Percentiles rank a stretch among this genome's conserved stretches.
These are phyloP conservation scores for Beauveria pseudobassiana DNA, from an alignment of 2,329 filamentous ascomycete genomes.

Conservation along the genomic window DNA sequence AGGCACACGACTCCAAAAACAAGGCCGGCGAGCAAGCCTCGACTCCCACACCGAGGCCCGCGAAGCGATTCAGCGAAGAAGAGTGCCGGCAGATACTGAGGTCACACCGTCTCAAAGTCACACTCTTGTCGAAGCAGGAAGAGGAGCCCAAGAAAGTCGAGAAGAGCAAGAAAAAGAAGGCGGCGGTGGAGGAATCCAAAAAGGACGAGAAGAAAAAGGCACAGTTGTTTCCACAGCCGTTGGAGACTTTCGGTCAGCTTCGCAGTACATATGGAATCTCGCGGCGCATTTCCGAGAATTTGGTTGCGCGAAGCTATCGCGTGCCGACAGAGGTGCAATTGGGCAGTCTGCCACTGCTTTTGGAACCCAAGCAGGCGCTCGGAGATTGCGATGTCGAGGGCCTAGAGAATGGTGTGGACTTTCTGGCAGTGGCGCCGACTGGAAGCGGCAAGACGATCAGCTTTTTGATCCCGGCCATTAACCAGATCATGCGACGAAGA, in stretches of 20 bases:
- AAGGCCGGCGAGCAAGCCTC: constrained; percentile 15
- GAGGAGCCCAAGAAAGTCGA: constrained; percentile 42
- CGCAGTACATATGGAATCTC: constrained; percentile 66
- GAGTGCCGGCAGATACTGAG: constrained; percentile 68
- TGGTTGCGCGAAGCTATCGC: constrained; percentile 75
- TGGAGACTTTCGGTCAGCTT: constrained; percentile 70
- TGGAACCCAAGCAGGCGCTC: constrained; percentile 49
- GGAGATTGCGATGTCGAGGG: constrained; percentile 25
- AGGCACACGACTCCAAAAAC: constrained; percentile 17
- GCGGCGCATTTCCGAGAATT: constrained; percentile 65
- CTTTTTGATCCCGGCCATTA: constrained; percentile 81
- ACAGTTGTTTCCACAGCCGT: constrained; percentile 69
- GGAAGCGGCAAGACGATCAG: constrained; percentile 95
- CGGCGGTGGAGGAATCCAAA: constrained; percentile 36
- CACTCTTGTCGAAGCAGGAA: constrained; percentile 54
- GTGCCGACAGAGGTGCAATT: constrained; percentile 92
- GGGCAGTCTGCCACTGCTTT: constrained; percentile 70
- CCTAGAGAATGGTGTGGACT: constrained; percentile 49
- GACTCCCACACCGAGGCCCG: constrained; percentile 20
- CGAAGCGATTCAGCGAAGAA: constrained; percentile 50
- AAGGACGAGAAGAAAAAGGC: constrained; percentile 50
- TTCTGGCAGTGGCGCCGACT: constrained; percentile 85
- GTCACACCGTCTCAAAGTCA: constrained; percentile 78
- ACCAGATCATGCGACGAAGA: constrained; percentile 58
- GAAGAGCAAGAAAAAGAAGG: constrained; percentile 38